A percentile compares a stretch with the other conserved stretches of the same genome.
These are phyloP conservation scores for Boletus sp. DNA, from an alignment of 1,284 basidiomycete species.

Conservation along the genomic window DNA sequence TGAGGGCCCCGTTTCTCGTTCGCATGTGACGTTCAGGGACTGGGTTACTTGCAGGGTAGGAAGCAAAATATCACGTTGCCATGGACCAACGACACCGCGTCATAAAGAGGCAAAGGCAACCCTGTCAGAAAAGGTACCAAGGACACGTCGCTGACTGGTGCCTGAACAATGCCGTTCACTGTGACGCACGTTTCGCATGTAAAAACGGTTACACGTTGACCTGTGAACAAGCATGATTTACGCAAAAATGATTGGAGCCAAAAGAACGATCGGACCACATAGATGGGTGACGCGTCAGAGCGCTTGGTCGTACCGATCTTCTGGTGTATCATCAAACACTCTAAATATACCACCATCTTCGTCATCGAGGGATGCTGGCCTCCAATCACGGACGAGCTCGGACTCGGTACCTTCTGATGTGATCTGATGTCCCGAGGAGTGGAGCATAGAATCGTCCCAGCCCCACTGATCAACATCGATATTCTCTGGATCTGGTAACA, in stretches of 20 bases:
- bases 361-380: conserved; percentile 33
- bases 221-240: background rate
- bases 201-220: conserved; percentile 9
- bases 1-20: background rate
- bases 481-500: conserved; percentile 11
- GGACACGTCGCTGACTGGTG: background rate
- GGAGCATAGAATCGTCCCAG: conserved; percentile 1
- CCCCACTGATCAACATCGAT: conserved; percentile 4
- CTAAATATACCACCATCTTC: conserved; percentile 13
- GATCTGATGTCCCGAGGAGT: conserved; percentile 1
- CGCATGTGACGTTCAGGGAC: background rate
- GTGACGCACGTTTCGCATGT: conserved; percentile 5
- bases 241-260: background rate
- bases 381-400: conserved; percentile 38
- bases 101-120: conserved; percentile 3
- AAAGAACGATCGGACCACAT: conserved; percentile 1
- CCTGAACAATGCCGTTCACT: conserved; percentile 9
- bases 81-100: conserved; percentile 28
- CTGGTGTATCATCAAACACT: conserved; percentile 9
- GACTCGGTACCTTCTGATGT: conserved; percentile 16
- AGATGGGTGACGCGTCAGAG: conserved; percentile 12
- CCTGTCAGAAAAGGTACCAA: background rate
- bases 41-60: background rate
- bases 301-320: conserved; percentile 32
- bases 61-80: conserved; percentile 1